A percentile compares a stretch with the other conserved stretches of the same genome.
These are phyloP conservation scores for Gossypium mustelinum DNA, from an alignment of 345 rosid species.

Conservation along the genomic window DNA sequence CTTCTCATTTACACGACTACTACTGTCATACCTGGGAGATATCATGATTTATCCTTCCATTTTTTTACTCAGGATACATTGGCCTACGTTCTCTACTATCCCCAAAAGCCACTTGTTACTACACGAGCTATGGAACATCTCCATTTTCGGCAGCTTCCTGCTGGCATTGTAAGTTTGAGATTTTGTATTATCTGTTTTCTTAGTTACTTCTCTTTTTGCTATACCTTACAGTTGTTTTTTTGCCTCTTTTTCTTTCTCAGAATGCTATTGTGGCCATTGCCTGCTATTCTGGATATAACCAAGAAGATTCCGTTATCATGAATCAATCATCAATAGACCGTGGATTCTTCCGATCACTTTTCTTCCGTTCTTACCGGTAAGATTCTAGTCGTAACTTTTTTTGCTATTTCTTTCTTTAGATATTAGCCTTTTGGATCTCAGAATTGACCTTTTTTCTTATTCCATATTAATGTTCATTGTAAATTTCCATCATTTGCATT, in stretches of 20 bases:
- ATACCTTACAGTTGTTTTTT: conserved; percentile 5
- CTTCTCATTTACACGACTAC: not conserved
- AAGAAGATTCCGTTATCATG: conserved; percentile 99
- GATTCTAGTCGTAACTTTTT: conserved; percentile 5
- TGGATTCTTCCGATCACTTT: conserved; percentile 90
- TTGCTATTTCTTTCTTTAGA: not conserved
- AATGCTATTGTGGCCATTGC: conserved; percentile 96
- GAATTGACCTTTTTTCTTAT: not conserved
- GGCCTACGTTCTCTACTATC: conserved; percentile 95
- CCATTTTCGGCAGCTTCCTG: conserved; percentile 98
- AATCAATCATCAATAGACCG: conserved; percentile 96
- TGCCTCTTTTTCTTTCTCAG: conserved; percentile 31
- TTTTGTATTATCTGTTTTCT: not conserved
- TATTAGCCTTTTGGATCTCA: not conserved
- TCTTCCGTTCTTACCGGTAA: conserved; percentile 92
- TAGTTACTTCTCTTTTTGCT: not conserved
- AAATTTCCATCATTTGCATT: conserved; percentile 25
- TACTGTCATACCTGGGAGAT: not conserved
- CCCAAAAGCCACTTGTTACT: conserved; percentile 97
- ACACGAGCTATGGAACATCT: conserved; percentile 99
- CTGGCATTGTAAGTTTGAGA: conserved; percentile 75
- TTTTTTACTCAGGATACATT: conserved; percentile 64
- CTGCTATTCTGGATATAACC: conserved; percentile 98
- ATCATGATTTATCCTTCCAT: not conserved
- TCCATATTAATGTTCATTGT: not conserved